Evolutionary conservation across 306 rosid species (phyloP).

Genomic region (Begonia masoniana): DNA sequence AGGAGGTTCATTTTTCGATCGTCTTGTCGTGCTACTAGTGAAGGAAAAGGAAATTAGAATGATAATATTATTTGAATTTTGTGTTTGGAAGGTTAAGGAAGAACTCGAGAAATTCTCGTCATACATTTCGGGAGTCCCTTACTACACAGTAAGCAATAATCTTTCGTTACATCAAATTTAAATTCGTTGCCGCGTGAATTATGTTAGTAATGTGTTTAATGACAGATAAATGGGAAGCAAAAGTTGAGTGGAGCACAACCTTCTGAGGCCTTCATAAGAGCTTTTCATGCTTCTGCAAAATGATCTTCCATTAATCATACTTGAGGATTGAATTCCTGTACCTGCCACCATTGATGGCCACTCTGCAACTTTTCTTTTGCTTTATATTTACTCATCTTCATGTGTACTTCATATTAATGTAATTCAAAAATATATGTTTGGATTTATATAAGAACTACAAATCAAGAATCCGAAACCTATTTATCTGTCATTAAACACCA

Average conservation of each 20-base stretch:
- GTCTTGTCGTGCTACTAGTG: no score
- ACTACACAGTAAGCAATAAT: conserved; percentile 44
- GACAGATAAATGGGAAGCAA: conserved; percentile 64
- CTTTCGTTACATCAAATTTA: neutral
- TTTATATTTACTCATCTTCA: no score
- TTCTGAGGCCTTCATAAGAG: conserved; percentile 62
- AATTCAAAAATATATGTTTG: no score
- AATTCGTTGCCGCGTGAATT: neutral
- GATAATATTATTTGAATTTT: conserved; percentile 7
- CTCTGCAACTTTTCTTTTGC: no score
- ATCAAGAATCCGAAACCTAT: no score
- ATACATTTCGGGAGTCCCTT: conserved; percentile 63
- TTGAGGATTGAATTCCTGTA: no score
- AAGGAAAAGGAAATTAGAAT: no score
- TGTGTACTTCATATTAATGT: no score
- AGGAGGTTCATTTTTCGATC: conserved; percentile 34
- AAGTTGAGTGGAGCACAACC: conserved; percentile 64
- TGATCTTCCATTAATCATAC: conserved; percentile 9
- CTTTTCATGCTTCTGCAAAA: conserved; percentile 39
- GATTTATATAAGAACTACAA: no score
- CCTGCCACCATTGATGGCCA: no score
- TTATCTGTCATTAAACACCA: no score
- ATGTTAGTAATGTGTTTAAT: conserved; percentile 4
- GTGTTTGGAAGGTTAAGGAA: conserved; percentile 44
- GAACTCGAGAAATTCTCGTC: conserved; percentile 44